These are phyloP conservation scores for Pestalotiopsis sp. DNA, from an alignment of 2,329 filamentous ascomycete genomes.

Conservation along the genomic window DNA sequence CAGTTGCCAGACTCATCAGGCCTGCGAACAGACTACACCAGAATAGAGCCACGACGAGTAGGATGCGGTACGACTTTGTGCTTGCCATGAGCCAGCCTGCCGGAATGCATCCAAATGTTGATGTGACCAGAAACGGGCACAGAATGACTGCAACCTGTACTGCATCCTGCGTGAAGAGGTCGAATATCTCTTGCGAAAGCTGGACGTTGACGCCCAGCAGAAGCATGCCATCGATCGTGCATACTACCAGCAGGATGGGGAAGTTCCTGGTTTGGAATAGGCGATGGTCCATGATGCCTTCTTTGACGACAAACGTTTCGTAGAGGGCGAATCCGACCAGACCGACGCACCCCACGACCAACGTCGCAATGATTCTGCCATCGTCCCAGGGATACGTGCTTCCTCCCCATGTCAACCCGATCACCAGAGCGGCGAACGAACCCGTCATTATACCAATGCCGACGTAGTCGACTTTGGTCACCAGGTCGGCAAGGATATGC, in stretches of 20 bases:
- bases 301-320: slow-evolving; percentile 6
- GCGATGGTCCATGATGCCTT: slow-evolving; percentile 6
- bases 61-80: slow-evolving; percentile 3
- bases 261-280: slow-evolving; percentile 4
- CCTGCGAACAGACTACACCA: slow-evolving; percentile 10
- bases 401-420: slow-evolving; percentile 41
- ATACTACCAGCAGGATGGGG: slow-evolving; percentile 1
- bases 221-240: slow-evolving; percentile 6
- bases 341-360: slow-evolving; percentile 46
- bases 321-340: not conserved
- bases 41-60: not conserved
- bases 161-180: slow-evolving; percentile 4
- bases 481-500: not conserved
- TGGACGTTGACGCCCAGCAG: slow-evolving; percentile 7
- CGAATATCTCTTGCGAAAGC: slow-evolving; percentile 5
- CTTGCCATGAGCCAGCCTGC: not conserved
- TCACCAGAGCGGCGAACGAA: not conserved
- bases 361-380: slow-evolving; percentile 51
- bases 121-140: not conserved
- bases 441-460: slow-evolving; percentile 2
- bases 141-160: slow-evolving; percentile 1
- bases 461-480: slow-evolving; percentile 1
- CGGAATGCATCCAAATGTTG: slow-evolving; percentile 6
- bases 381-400: slow-evolving; percentile 58
- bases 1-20: not conserved